phyloP scores from a whole-genome alignment of 345 rosid genomes.

The Dipteronia sinensis region DNA sequence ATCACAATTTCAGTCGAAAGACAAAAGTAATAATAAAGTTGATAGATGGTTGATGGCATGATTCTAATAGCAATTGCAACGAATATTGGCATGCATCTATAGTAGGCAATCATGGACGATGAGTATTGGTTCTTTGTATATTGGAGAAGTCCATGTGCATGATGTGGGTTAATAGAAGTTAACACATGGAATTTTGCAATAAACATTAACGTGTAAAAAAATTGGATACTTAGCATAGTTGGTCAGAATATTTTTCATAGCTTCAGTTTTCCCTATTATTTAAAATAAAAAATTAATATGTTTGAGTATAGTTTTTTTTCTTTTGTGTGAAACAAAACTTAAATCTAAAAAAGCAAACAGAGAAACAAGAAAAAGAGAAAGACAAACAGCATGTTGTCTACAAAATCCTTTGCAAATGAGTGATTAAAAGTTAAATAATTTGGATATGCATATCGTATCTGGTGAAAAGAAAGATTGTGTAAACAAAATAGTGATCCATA shows the following conservation, averaged over 20 bases:
- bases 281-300: background rate
- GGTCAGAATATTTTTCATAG: background rate
- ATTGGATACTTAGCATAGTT: background rate
- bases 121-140: background rate
- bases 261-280: background rate
- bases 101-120: background rate
- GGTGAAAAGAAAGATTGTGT: too few species aligned
- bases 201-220: background rate
- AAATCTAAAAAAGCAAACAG: background rate
- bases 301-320: background rate
- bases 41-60: background rate
- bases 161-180: background rate
- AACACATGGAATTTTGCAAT: background rate
- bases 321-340: too few species aligned
- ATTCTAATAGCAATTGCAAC: background rate
- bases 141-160: background rate
- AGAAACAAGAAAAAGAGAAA: background rate
- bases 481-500: too few species aligned
- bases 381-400: background rate
- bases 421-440: background rate
- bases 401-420: background rate
- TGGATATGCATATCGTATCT: too few species aligned
- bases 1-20: background rate
- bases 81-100: background rate
- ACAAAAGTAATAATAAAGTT: background rate